Evolutionary conservation across 2,329 filamentous ascomycete species (phyloP).

Genomic region (Cladophialophora exuberans): DNA sequence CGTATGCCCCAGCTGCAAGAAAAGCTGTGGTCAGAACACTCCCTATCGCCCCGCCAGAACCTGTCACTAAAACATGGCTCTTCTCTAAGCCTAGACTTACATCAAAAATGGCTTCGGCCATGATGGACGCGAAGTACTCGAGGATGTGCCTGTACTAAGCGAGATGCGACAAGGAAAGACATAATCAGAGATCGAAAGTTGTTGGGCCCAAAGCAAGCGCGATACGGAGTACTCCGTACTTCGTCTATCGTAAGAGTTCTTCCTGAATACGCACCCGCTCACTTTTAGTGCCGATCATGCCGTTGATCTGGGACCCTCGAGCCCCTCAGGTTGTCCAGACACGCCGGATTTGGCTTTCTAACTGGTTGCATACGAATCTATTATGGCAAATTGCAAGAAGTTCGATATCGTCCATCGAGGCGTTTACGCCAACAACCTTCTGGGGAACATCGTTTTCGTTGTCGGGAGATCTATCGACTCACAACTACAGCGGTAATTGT

Average conservation of each 20-base stretch:
- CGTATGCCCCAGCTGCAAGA: constrained; percentile 46
- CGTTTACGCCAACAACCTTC: constrained; percentile 4
- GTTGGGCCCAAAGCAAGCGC: not conserved
- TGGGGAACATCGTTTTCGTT: constrained; percentile 22
- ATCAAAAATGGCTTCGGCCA: constrained; percentile 26
- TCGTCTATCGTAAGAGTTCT: too few species aligned
- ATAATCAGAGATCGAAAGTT: too few species aligned
- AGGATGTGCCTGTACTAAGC: too few species aligned
- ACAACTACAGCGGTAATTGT: constrained; percentile 20
- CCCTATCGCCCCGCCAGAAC: constrained; percentile 47
- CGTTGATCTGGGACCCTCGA: too few species aligned
- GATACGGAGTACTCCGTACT: constrained; percentile 2
- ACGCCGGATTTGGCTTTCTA: too few species aligned
- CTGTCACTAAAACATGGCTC: constrained; percentile 47
- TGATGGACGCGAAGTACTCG: not conserved
- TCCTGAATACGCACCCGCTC: too few species aligned
- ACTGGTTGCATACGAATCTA: not conserved
- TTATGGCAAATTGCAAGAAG: constrained; percentile 5
- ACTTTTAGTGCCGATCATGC: too few species aligned
- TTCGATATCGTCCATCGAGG: constrained; percentile 18
- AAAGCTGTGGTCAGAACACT: constrained; percentile 44
- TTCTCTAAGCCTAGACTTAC: constrained; percentile 42
- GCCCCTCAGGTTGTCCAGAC: too few species aligned
- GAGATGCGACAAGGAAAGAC: too few species aligned
- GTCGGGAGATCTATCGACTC: constrained; percentile 22